phyloP scores from a whole-genome alignment of 192 early-diverging fungal genomes.

The Thamnidium elegans region DNA sequence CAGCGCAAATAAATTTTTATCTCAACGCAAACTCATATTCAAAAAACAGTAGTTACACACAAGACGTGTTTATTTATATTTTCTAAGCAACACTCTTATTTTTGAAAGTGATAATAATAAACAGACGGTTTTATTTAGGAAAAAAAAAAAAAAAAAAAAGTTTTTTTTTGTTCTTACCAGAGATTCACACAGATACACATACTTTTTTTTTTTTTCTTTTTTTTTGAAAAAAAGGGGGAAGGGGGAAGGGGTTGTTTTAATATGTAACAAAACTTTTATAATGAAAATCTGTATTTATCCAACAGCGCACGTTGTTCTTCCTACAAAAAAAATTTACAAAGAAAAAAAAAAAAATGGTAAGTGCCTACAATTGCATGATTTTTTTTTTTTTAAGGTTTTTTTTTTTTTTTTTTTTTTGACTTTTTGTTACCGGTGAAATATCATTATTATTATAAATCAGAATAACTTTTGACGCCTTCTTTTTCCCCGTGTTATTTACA shows the following conservation, averaged over 20 bases:
- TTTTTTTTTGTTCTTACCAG: too few species aligned
- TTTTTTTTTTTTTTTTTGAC: background rate
- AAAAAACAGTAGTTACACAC: constrained; percentile 2
- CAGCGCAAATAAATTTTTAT: constrained; percentile 22
- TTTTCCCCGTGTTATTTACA: background rate
- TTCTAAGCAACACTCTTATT: too few species aligned
- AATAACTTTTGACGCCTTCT: constrained; percentile 35
- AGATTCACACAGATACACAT: too few species aligned
- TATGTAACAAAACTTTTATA: too few species aligned
- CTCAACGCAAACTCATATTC: constrained; percentile 20
- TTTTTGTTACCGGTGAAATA: constrained; percentile 48
- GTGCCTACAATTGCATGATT: background rate
- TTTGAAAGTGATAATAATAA: too few species aligned
- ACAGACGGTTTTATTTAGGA: too few species aligned
- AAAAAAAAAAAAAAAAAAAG: too few species aligned
- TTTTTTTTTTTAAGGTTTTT: background rate
- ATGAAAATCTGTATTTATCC: constrained; percentile 14
- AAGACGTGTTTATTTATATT: too few species aligned
- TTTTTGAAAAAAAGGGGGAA: too few species aligned
- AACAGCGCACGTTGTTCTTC: constrained; percentile 26
- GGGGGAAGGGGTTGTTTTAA: too few species aligned
- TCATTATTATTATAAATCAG: constrained; percentile 48
- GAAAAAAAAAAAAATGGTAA: background rate
- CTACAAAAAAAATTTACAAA: too few species aligned
- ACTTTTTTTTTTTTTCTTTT: too few species aligned